phyloP scores from a whole-genome alignment of 2,329 filamentous ascomycete species.

The Alternaria sp. region DNA sequence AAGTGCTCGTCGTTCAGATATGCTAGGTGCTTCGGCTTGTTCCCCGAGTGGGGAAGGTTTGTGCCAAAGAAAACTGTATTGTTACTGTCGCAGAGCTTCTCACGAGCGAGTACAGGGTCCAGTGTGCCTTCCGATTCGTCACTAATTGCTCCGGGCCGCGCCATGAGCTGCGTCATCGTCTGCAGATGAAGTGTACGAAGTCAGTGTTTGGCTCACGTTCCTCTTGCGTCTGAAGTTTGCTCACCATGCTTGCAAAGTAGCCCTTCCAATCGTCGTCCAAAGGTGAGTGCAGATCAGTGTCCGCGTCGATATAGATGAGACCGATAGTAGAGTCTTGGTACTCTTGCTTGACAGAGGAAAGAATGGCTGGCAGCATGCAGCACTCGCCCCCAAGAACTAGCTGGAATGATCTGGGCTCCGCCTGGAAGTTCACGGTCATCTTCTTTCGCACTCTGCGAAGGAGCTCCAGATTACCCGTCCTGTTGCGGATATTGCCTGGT shows the following conservation, averaged over 20 bases:
- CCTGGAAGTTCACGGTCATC: background rate
- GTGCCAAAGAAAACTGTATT: conserved; percentile 27
- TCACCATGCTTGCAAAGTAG: conserved; percentile 26
- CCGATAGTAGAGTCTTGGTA: conserved; percentile 1
- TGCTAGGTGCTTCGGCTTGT: conserved; percentile 21
- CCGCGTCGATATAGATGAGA: conserved; percentile 26
- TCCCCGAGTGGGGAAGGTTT: conserved; percentile 12
- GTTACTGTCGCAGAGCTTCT: background rate
- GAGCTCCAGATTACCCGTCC: conserved; percentile 1
- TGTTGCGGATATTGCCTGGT: conserved; percentile 22
- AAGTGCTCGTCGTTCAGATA: conserved; percentile 33
- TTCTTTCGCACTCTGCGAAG: background rate
- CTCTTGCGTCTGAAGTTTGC: background rate
- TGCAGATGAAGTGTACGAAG: background rate
- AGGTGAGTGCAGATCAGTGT: conserved; percentile 24
- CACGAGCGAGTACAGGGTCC: background rate
- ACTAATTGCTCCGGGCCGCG: conserved; percentile 8
- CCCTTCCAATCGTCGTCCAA: conserved; percentile 12
- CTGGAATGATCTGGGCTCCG: conserved; percentile 10
- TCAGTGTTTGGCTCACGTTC: background rate
- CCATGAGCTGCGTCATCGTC: conserved; percentile 29
- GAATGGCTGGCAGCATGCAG: conserved; percentile 22
- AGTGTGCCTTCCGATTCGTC: background rate
- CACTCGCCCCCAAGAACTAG: conserved; percentile 25
- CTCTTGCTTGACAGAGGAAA: conserved; percentile 12